Conservation (phyloP, 768 basidiomycete genomes). For the Suillus fuscotomentosus region DNA sequence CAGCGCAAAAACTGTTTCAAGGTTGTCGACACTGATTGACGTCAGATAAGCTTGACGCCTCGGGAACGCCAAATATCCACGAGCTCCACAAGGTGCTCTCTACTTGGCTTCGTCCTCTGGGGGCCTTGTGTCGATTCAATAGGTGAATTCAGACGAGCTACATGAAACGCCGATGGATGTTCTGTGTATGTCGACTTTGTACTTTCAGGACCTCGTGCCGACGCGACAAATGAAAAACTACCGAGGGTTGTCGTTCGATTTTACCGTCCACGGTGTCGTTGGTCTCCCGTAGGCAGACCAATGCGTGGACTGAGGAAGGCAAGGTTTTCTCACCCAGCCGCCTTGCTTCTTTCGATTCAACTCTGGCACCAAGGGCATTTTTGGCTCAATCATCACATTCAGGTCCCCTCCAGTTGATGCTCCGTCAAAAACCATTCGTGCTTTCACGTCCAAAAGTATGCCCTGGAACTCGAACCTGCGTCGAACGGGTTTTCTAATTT, state of each 20-base stretch:
- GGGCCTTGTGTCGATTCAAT: no score
- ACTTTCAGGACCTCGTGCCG: background rate
- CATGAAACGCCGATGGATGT: no score
- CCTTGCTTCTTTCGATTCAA: background rate
- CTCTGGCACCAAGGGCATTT: background rate
- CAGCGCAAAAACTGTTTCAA: background rate
- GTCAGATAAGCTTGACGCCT: background rate
- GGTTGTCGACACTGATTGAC: background rate
- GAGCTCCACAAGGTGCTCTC: background rate
- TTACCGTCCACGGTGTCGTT: background rate
- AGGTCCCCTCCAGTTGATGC: background rate
- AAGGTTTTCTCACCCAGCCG: background rate
- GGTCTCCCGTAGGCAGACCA: background rate
- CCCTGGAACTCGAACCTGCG: background rate
- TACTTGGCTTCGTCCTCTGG: background rate
- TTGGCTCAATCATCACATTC: background rate
- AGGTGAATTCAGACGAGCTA: no score
- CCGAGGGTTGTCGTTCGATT: background rate
- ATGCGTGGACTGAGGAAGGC: background rate
- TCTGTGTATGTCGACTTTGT: no score
- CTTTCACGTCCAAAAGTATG: background rate
- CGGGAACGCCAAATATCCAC: background rate
- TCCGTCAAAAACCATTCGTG: background rate
- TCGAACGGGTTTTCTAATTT: background rate
- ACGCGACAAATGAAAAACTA: background rate